A percentile compares a stretch with the other conserved stretches of the same genome.
Conservation (phyloP, 2,329 filamentous ascomycete genomes). For the Rhexocercosporidium sp. region DNA sequence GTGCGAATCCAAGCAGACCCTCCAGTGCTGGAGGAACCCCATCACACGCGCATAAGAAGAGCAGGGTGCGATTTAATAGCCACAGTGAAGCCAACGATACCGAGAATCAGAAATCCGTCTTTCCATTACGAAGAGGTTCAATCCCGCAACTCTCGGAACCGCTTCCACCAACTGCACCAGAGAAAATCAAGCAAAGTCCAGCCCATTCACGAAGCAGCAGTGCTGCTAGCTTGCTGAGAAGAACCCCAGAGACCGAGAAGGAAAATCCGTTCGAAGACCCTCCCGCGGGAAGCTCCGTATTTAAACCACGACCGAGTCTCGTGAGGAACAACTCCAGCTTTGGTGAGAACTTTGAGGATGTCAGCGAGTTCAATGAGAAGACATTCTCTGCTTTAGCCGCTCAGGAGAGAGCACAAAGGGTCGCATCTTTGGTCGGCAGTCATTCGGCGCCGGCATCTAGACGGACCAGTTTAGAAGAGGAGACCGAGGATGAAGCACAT, state of each 20-base stretch:
- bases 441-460: slow-evolving; percentile 42
- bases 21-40: slow-evolving; percentile 30
- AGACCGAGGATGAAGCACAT: slow-evolving; percentile 29
- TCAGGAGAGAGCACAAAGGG: slow-evolving; percentile 40
- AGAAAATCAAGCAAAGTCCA: slow-evolving; percentile 28
- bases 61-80: slow-evolving; percentile 42
- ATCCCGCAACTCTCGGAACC: slow-evolving; percentile 17
- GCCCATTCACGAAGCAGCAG: slow-evolving; percentile 39
- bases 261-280: slow-evolving; percentile 39
- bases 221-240: slow-evolving; percentile 25
- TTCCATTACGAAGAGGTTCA: slow-evolving; percentile 35
- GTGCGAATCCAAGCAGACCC: slow-evolving; percentile 34
- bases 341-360: slow-evolving; percentile 20
- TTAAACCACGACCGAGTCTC: slow-evolving; percentile 36
- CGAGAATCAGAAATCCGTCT: slow-evolving; percentile 35
- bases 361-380: slow-evolving; percentile 38
- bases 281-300: slow-evolving; percentile 15
- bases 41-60: slow-evolving; percentile 24
- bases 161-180: slow-evolving; percentile 26
- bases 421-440: slow-evolving; percentile 39
- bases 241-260: slow-evolving; percentile 35
- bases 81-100: slow-evolving; percentile 41
- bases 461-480: slow-evolving; percentile 38
- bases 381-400: slow-evolving; percentile 40
- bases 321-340: slow-evolving; percentile 34